Conservation (phyloP, 495 filamentous ascomycete species). For the Halenospora varia region DNA sequence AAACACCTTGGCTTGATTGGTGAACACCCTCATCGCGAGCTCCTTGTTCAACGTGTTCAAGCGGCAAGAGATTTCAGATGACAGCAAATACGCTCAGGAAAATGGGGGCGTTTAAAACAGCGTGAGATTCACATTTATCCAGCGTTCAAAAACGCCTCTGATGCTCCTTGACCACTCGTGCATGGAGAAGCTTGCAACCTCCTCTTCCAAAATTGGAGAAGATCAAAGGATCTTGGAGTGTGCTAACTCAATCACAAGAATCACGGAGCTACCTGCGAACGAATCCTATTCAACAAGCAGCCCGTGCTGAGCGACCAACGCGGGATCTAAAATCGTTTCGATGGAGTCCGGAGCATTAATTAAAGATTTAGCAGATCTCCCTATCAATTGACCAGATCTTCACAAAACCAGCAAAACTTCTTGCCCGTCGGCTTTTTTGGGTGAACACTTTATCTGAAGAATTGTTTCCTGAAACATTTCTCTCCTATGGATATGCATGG, state of each 20-base stretch:
- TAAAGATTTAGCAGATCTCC: background rate
- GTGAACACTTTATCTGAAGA: slow-evolving; percentile 16
- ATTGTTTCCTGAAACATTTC: slow-evolving; percentile 18
- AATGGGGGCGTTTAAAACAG: background rate
- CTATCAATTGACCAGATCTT: background rate
- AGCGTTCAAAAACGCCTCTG: background rate
- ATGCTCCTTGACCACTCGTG: background rate
- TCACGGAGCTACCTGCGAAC: too few species aligned
- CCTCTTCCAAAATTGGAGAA: background rate
- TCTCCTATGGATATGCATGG: slow-evolving; percentile 15
- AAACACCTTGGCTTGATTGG: slow-evolving; percentile 5
- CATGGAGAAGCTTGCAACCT: background rate
- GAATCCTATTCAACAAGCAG: slow-evolving; percentile 2
- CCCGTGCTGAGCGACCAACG: slow-evolving; percentile 2
- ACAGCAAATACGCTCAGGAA: background rate
- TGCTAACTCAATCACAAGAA: background rate
- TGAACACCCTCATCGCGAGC: background rate
- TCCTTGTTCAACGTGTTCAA: too few species aligned
- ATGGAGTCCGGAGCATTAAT: background rate
- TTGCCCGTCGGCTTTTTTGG: too few species aligned
- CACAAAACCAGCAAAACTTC: too few species aligned
- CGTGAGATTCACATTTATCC: background rate
- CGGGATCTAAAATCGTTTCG: background rate
- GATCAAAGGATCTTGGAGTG: background rate
- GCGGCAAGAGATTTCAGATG: background rate